A percentile compares a stretch with the other conserved stretches of the same genome.
Evolutionary conservation across 2,329 filamentous ascomycete genomes (phyloP).

Genomic region (Cladosporium cucumerinum): DNA sequence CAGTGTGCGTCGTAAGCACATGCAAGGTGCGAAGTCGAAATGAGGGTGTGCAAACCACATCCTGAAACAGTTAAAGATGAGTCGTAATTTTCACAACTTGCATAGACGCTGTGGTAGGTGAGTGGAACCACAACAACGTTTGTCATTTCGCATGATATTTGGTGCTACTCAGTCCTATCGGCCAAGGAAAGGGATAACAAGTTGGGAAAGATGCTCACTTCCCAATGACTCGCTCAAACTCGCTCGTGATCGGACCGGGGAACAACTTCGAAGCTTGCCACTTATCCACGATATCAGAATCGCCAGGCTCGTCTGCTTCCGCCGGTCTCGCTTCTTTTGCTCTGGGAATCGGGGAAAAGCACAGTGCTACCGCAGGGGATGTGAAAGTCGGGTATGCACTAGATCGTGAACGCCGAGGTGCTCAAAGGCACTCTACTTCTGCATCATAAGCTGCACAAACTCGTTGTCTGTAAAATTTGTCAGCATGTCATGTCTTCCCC

Average conservation of each 20-base stretch:
- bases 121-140: neutral
- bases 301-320: neutral
- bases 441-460: conserved; percentile 56
- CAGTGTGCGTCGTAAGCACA: neutral
- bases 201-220: neutral
- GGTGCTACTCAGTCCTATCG: neutral
- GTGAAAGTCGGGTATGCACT: neutral
- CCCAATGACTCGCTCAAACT: neutral
- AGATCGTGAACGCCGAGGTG: neutral
- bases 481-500: conserved; percentile 16
- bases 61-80: neutral
- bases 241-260: conserved; percentile 2
- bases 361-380: neutral
- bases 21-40: neutral
- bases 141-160: conserved; percentile 16
- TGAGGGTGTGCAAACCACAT: neutral
- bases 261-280: neutral
- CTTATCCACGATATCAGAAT: neutral
- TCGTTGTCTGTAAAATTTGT: conserved; percentile 46
- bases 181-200: conserved; percentile 1
- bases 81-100: neutral
- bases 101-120: neutral
- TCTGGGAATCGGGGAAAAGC: neutral
- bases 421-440: conserved; percentile 39
- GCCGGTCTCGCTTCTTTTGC: neutral